Evolutionary conservation across 2,329 filamentous ascomycete genomes (phyloP).

Genomic region (Neonectria faginata): DNA sequence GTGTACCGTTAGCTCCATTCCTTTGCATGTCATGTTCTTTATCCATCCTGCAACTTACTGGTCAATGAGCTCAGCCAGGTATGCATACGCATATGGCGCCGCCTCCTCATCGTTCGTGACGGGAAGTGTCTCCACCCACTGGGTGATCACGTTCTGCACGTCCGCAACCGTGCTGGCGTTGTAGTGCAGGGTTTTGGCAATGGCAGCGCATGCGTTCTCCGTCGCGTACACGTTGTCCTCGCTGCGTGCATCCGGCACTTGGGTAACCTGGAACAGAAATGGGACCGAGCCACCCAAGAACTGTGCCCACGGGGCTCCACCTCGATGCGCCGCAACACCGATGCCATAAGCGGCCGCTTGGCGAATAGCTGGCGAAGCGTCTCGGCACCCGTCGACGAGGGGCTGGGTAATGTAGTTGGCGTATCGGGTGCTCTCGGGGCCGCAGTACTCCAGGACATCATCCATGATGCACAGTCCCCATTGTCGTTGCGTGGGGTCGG

Average conservation of each 20-base stretch:
- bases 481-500: conserved; percentile 90
- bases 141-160: conserved; percentile 78
- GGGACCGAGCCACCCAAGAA: conserved; percentile 86
- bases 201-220: conserved; percentile 95
- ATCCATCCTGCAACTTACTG: conserved; percentile 74
- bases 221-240: conserved; percentile 98
- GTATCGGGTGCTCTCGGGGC: conserved; percentile 87
- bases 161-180: conserved; percentile 83
- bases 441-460: conserved; percentile 97
- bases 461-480: conserved; percentile 99
- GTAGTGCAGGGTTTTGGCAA: conserved; percentile 96
- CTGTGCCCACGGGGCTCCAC: conserved; percentile 86
- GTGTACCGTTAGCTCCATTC: conserved; percentile 43
- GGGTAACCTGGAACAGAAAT: conserved; percentile 85
- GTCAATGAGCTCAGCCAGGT: conserved; percentile 90
- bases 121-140: conserved; percentile 92
- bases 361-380: conserved; percentile 88
- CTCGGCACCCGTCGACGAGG: conserved; percentile 85
- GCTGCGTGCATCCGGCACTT: conserved; percentile 82
- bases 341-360: conserved; percentile 97
- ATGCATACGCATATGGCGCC: conserved; percentile 94
- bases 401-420: conserved; percentile 88
- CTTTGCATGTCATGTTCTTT: too few relatives aligned
- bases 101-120: conserved; percentile 97
- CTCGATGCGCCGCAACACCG: conserved; percentile 93